Conservation (phyloP, 73 alveolate genomes). For the Vitrella brassicaformis region DNA sequence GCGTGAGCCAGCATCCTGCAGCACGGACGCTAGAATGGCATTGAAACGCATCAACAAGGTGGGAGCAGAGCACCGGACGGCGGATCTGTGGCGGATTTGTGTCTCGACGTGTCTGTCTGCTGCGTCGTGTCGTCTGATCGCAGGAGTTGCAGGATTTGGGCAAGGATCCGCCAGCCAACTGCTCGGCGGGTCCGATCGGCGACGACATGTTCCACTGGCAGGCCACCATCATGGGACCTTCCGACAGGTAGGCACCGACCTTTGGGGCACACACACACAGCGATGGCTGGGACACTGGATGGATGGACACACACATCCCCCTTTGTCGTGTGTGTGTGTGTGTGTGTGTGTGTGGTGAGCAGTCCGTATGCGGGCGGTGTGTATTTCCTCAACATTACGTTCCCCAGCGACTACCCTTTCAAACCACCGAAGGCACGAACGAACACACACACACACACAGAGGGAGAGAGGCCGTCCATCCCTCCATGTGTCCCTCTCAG, state of each 20-base stretch:
- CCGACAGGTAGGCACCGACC: slow-evolving; percentile 60
- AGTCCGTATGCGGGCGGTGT: slow-evolving; percentile 81
- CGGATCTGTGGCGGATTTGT: too few species aligned
- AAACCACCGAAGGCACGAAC: slow-evolving; percentile 72
- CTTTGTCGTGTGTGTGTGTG: slow-evolving; percentile 43
- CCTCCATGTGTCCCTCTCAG: too few species aligned
- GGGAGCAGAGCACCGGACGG: too few species aligned
- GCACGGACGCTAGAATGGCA: not conserved
- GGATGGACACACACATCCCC: slow-evolving; percentile 39
- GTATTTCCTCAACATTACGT: slow-evolving; percentile 70
- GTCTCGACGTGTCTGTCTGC: too few species aligned
- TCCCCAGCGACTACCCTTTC: slow-evolving; percentile 85
- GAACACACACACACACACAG: too few species aligned
- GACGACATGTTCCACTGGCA: slow-evolving; percentile 60
- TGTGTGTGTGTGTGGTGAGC: slow-evolving; percentile 50
- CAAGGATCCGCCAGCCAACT: slow-evolving; percentile 75
- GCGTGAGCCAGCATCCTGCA: too few species aligned
- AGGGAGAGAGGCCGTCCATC: too few species aligned
- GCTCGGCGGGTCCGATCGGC: slow-evolving; percentile 89
- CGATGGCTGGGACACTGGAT: not conserved
- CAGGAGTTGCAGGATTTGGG: slow-evolving; percentile 15
- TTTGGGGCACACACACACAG: not conserved
- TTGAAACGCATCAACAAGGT: not conserved
- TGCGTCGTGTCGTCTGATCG: too few species aligned
- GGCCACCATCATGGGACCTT: slow-evolving; percentile 87